phyloP scores from a whole-genome alignment of 2,329 filamentous ascomycete species.

The Penicillium sp. region DNA sequence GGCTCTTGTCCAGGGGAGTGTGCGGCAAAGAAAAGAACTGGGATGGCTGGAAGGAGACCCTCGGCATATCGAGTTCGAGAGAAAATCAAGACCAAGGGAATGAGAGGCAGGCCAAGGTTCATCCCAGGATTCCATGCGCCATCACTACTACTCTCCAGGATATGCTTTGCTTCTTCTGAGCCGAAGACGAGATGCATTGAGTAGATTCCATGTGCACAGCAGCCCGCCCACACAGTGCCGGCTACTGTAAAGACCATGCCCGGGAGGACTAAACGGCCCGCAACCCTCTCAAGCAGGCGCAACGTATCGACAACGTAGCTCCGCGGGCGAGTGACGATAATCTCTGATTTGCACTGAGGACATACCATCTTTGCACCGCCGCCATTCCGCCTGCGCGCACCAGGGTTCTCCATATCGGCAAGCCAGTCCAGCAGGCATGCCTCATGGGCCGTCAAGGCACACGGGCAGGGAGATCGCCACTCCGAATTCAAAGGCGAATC shows the following conservation, averaged over 20 bases:
- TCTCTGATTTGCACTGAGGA: conserved; percentile 82
- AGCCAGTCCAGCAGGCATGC: conserved; percentile 88
- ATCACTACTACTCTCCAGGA: conserved; percentile 45
- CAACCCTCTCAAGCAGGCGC: conserved; percentile 55
- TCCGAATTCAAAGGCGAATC: conserved; percentile 55
- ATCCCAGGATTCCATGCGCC: conserved; percentile 47
- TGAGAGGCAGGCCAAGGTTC: conserved; percentile 60
- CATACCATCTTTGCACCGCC: conserved; percentile 65
- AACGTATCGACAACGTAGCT: conserved; percentile 67
- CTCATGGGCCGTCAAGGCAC: conserved; percentile 86
- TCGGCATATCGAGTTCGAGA: conserved; percentile 62
- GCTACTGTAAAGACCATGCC: conserved; percentile 52
- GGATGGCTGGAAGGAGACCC: conserved; percentile 58
- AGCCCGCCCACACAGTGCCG: conserved; percentile 49
- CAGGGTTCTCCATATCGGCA: conserved; percentile 72
- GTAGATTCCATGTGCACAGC: conserved; percentile 57
- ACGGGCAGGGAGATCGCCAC: conserved; percentile 88
- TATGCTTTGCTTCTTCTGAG: conserved; percentile 53
- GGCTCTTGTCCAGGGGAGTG: conserved; percentile 44
- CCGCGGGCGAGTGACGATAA: conserved; percentile 68
- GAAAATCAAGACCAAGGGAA: conserved; percentile 64
- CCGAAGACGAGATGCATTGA: conserved; percentile 65
- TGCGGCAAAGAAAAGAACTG: conserved; percentile 53
- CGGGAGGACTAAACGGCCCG: conserved; percentile 59
- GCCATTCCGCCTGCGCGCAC: conserved; percentile 47